Evolutionary conservation across 148 eudicot species (phyloP).

Genomic region (Oxyria digyna): DNA sequence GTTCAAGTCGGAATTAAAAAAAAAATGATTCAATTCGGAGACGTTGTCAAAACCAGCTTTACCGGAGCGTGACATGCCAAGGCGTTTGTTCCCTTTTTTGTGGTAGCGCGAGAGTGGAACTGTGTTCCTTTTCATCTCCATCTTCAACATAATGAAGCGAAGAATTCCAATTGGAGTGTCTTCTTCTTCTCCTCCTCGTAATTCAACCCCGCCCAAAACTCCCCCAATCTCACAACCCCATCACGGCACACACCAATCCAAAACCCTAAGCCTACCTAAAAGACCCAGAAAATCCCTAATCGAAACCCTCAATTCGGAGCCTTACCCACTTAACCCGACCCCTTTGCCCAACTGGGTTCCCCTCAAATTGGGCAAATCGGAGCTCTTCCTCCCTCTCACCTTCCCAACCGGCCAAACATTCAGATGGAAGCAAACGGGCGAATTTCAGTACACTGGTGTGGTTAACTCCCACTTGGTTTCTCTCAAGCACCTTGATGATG

Average conservation of each 20-base stretch:
- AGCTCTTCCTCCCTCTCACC: conserved; percentile 64
- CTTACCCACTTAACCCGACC: conserved; percentile 4
- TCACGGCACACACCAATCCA: conserved; percentile 16
- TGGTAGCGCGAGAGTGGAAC: background rate
- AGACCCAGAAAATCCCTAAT: conserved; percentile 27
- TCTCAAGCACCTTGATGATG: conserved; percentile 46
- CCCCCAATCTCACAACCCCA: conserved; percentile 34
- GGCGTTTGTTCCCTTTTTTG: too few species aligned
- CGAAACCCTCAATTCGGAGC: conserved; percentile 17
- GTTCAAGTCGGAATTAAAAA: too few species aligned
- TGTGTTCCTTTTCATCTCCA: background rate
- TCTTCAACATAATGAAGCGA: conserved; percentile 22
- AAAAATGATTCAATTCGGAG: too few species aligned
- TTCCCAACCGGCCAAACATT: conserved; percentile 98
- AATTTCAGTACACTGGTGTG: conserved; percentile 57
- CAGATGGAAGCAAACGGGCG: conserved; percentile 73
- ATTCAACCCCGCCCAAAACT: conserved; percentile 22
- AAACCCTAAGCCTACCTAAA: conserved; percentile 14
- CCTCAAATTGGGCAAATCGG: conserved; percentile 48
- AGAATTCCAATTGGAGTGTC: conserved; percentile 8
- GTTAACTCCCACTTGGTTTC: conserved; percentile 65
- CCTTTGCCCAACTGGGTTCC: conserved; percentile 45
- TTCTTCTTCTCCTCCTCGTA: conserved; percentile 5
- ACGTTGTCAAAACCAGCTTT: too few species aligned
- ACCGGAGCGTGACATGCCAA: too few species aligned